Evolutionary conservation across 176 grass and related monocot species (phyloP).

Genomic region (Oryza punctata): DNA sequence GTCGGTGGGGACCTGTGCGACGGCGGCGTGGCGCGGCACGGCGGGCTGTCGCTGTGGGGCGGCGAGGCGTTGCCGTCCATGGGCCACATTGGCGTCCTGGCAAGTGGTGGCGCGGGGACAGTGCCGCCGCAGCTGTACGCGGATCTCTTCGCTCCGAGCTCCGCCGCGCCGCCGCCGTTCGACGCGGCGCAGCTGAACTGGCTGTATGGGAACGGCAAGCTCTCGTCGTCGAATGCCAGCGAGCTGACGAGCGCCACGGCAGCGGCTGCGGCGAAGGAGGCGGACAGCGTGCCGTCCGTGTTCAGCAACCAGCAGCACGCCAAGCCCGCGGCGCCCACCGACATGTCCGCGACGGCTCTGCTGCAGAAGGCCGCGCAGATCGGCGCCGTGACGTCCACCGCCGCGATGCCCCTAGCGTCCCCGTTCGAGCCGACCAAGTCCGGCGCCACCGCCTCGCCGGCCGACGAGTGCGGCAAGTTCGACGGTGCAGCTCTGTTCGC

Average conservation of each 20-base stretch:
- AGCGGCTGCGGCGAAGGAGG: slow-evolving; percentile 23
- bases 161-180: slow-evolving; percentile 23
- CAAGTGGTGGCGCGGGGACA: background rate
- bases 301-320: slow-evolving; percentile 62
- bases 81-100: slow-evolving; percentile 33
- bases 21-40: slow-evolving; percentile 20
- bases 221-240: slow-evolving; percentile 44
- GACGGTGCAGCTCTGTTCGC: slow-evolving; percentile 25
- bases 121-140: slow-evolving; percentile 45
- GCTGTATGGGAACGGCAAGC: slow-evolving; percentile 60
- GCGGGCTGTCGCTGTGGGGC: slow-evolving; percentile 47
- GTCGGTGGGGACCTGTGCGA: slow-evolving; percentile 30
- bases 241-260: slow-evolving; percentile 43
- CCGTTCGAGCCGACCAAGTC: slow-evolving; percentile 44
- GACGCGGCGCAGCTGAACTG: slow-evolving; percentile 63
- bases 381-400: slow-evolving; percentile 44
- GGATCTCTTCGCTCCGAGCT: slow-evolving; percentile 44
- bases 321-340: slow-evolving; percentile 34
- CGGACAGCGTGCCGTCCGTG: slow-evolving; percentile 56
- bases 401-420: slow-evolving; percentile 23
- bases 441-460: background rate
- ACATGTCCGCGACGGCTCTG: slow-evolving; percentile 86
- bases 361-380: slow-evolving; percentile 82
- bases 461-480: slow-evolving; percentile 50
- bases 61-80: slow-evolving; percentile 35